Conservation (phyloP, 1,139 yeast genomes). For the Lodderomyces parapsilosis region DNA sequence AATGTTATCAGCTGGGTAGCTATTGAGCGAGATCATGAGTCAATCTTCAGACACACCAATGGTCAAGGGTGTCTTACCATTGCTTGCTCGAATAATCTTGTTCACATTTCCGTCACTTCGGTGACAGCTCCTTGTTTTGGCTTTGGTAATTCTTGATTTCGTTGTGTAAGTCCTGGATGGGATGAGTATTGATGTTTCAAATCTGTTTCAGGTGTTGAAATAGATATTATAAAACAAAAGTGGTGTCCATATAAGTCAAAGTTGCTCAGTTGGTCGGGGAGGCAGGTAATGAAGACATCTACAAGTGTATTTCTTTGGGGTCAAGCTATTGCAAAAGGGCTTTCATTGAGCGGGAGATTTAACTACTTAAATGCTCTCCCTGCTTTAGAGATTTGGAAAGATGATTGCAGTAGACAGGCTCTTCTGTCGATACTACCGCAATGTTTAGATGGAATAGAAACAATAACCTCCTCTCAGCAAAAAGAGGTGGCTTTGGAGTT, state of each 20-base stretch:
- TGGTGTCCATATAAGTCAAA: not conserved
- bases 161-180: no score
- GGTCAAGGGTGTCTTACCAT: no score
- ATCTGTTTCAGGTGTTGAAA: not conserved
- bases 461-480: constrained; percentile 26
- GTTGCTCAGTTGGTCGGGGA: not conserved
- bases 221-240: not conserved
- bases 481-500: constrained; percentile 47
- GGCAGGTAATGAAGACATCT: not conserved
- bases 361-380: not conserved
- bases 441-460: constrained; percentile 35
- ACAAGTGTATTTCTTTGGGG: not conserved
- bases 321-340: not conserved
- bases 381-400: constrained; percentile 9
- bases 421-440: constrained; percentile 23
- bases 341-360: not conserved
- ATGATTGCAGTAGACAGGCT: constrained; percentile 28
- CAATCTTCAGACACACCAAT: no score
- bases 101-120: no score
- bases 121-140: no score
- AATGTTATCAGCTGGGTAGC: no score
- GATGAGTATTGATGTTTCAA: not conserved
- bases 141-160: no score
- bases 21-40: no score
- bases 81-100: no score